phyloP scores from a whole-genome alignment of 2,329 filamentous ascomycete species.

The Dothistroma pini region DNA sequence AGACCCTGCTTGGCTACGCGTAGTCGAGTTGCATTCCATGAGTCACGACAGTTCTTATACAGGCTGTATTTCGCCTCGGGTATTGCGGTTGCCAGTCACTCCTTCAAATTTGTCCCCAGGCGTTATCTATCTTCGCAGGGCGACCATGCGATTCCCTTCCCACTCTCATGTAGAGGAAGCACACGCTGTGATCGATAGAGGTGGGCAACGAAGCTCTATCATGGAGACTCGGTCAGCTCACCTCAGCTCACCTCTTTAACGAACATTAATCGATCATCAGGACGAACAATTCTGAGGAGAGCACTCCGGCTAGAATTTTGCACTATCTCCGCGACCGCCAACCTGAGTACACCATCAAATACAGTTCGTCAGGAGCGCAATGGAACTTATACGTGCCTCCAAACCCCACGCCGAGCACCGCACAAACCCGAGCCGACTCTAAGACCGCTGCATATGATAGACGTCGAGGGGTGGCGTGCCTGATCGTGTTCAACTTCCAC shows the following conservation, averaged over 20 bases:
- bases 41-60: not conserved
- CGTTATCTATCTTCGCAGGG: not conserved
- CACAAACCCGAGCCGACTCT: not conserved
- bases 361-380: not conserved
- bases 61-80: not conserved
- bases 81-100: not conserved
- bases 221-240: not conserved
- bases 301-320: not conserved
- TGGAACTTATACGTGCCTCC: not conserved
- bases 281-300: not conserved
- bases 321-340: not conserved
- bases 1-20: not conserved
- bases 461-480: constrained; percentile 10
- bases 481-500: constrained; percentile 22
- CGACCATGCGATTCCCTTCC: not conserved
- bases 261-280: not conserved
- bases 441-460: not conserved
- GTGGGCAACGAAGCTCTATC: not conserved
- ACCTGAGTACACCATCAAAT: not conserved
- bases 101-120: not conserved
- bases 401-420: not conserved
- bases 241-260: not conserved
- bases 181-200: not conserved
- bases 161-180: not conserved
- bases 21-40: not conserved